These are phyloP conservation scores for Quercus engelmannii DNA, from an alignment of 306 rosid species.

Conservation along the genomic window DNA sequence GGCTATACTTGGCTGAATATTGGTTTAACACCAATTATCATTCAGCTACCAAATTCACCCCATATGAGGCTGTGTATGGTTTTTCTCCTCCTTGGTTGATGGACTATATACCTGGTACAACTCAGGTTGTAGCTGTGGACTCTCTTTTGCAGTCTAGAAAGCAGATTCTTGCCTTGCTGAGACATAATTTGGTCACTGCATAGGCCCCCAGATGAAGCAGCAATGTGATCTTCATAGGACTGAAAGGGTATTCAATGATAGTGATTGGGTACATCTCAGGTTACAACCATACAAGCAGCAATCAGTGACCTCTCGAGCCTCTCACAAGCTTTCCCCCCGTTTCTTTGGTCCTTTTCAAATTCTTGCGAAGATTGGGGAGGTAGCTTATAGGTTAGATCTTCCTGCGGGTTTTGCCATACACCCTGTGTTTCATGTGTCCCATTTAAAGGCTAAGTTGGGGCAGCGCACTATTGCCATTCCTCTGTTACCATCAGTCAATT, in stretches of 20 bases:
- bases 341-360: background rate
- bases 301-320: background rate
- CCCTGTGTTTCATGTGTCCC: background rate
- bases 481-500: too few relatives aligned
- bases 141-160: too few relatives aligned
- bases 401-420: too few relatives aligned
- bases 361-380: background rate
- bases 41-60: too few relatives aligned
- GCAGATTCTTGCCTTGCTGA: background rate
- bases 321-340: background rate
- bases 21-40: too few relatives aligned
- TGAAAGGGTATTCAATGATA: background rate
- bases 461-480: too few relatives aligned
- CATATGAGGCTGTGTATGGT: too few relatives aligned
- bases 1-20: too few relatives aligned
- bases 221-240: too few relatives aligned
- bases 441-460: too few relatives aligned
- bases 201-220: background rate
- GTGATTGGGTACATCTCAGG: background rate
- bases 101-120: too few relatives aligned
- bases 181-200: background rate
- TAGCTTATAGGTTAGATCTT: background rate
- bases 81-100: too few relatives aligned
- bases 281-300: background rate
- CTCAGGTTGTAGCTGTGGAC: background rate